phyloP scores from a whole-genome alignment of 805 yeast genomes.

The Wickerhamiella australiensis region DNA sequence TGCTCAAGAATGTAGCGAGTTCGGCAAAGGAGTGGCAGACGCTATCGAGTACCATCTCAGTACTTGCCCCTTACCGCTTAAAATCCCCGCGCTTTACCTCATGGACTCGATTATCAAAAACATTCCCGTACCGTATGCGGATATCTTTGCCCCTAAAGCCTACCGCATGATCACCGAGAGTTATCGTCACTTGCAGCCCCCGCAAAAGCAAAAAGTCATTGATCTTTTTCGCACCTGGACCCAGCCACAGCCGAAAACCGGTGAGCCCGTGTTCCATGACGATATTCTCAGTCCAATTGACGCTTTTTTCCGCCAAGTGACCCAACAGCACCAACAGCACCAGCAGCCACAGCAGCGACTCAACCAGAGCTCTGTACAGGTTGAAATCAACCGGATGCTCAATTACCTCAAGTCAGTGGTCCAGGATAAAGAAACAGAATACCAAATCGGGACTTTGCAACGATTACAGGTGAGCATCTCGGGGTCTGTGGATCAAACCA shows the following conservation, averaged over 20 bases:
- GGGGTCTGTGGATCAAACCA: slow-evolving; percentile 22
- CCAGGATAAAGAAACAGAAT: slow-evolving; percentile 23
- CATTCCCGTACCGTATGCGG: slow-evolving; percentile 82
- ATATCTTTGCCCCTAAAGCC: slow-evolving; percentile 56
- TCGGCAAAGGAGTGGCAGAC: slow-evolving; percentile 64
- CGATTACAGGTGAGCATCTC: slow-evolving; percentile 25
- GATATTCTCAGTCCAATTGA: slow-evolving; percentile 64
- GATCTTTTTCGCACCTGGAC: slow-evolving; percentile 86
- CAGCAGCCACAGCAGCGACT: slow-evolving; percentile 14
- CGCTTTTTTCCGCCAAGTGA: slow-evolving; percentile 39
- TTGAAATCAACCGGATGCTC: slow-evolving; percentile 25
- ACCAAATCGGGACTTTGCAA: slow-evolving; percentile 24
- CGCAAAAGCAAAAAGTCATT: slow-evolving; percentile 58
- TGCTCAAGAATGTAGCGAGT: slow-evolving; percentile 72
- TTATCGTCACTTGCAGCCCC: slow-evolving; percentile 66
- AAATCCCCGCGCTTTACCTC: slow-evolving; percentile 71
- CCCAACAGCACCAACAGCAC: neutral
- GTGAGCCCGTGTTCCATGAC: slow-evolving; percentile 57
- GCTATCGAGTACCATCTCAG: slow-evolving; percentile 65
- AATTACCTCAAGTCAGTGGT: slow-evolving; percentile 18
- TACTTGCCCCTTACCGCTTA: slow-evolving; percentile 68
- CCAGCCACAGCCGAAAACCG: slow-evolving; percentile 45
- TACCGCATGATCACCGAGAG: slow-evolving; percentile 61
- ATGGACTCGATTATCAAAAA: slow-evolving; percentile 86
- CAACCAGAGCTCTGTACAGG: slow-evolving; percentile 24